phyloP scores from a whole-genome alignment of 441 rosid species.

The Croton laevigatus region DNA sequence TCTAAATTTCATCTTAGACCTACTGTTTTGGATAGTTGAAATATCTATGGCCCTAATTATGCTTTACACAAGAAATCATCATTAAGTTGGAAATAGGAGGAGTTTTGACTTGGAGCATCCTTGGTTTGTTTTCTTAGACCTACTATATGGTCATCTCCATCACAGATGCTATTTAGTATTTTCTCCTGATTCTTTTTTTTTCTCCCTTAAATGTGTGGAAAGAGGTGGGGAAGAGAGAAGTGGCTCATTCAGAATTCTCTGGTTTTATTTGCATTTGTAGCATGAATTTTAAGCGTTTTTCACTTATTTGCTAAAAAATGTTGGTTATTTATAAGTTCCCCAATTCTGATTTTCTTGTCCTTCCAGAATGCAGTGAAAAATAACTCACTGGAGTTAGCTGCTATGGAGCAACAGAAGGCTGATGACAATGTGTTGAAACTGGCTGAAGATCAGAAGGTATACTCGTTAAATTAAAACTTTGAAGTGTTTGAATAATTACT shows the following conservation, averaged over 20 bases:
- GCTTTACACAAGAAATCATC: background rate
- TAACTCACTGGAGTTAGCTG: conserved; percentile 60
- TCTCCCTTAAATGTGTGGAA: background rate
- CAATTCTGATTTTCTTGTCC: conserved; percentile 14
- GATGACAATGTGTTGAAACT: conserved; percentile 69
- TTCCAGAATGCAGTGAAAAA: conserved; percentile 56
- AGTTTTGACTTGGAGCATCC: background rate
- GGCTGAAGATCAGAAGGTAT: conserved; percentile 91
- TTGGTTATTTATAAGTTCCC: background rate
- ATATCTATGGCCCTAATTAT: background rate
- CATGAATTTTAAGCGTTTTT: conserved; percentile 7
- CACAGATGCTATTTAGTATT: background rate
- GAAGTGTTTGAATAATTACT: conserved; percentile 22
- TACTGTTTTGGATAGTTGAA: background rate
- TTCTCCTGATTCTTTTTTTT: conserved; percentile 1
- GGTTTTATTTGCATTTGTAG: conserved; percentile 4
- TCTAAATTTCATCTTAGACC: background rate
- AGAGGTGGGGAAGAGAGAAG: background rate
- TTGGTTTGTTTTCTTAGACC: conserved; percentile 1
- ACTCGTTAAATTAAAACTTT: conserved; percentile 15
- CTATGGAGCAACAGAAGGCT: conserved; percentile 72
- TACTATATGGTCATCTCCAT: background rate
- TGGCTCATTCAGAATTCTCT: background rate
- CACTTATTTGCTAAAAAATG: background rate
- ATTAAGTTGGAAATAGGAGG: background rate